Base-by-base conservation (phyloP, 2,329 filamentous ascomycete species). In the Corniculantispora saksenae region DNA sequence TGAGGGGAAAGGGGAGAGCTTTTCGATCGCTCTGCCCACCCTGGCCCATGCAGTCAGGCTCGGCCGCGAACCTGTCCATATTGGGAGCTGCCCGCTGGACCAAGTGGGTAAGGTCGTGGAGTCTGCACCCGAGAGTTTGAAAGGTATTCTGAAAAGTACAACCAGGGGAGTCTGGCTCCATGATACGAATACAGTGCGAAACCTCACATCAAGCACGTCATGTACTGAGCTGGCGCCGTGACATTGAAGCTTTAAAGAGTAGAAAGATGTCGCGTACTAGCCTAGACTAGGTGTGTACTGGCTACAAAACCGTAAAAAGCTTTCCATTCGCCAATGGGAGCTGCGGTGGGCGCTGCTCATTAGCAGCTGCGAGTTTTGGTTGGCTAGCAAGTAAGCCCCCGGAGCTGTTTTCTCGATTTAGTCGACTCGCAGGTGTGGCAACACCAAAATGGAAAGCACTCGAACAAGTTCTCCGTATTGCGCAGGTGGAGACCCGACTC, bases 381-480 rank as follows among this genome's bases (percentile, higher is more conserved):
- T 62, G 60, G 40, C 27, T 21, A 13, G 38, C 2, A 12, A 55
- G 48, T 40, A n/a, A n/a, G 48, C 61, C 40, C 13, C 43, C 51
- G 53, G 61, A 57, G 61, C 25, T 56, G 51, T 63, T 51, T n/a
- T 50, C 61, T 63, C 51, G 53, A 57, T 63, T 27, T 50, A 38
- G 53, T 50, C 27, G 38, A 40, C 21, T 23, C 45, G 61, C 50
- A 40, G 60, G 51, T 50, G 60, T 48, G 29, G 60, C 60, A 63
- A 27, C 53, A 50, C 51, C 17, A 29, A 40, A 63, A 63, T 35
- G 59, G 35, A 29, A 43, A 54, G 29, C 3, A 32, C 48, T 63
- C 61, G 13, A 63, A 55, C 27, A 38, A 62, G 38, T 50, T 45
- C 25, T 55, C 50, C 50, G n/a, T 62, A 62, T 55, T 48, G 35